A percentile compares a stretch with the other conserved stretches of the same genome.
phyloP scores from a whole-genome alignment of 2,329 filamentous ascomycete genomes.

The Zymoseptoria ardabiliae region DNA sequence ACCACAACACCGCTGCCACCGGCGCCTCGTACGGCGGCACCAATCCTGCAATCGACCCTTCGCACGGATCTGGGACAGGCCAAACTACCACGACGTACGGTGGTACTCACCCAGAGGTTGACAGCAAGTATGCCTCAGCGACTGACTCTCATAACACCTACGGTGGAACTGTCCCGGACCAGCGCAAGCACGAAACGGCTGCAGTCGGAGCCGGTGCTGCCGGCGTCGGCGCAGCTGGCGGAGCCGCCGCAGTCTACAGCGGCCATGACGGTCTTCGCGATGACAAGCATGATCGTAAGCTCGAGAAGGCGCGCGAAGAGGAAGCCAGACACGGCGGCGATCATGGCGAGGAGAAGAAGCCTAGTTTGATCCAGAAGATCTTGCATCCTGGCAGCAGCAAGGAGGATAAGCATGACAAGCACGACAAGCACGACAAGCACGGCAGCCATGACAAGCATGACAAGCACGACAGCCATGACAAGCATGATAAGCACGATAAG shows the following conservation, averaged over 20 bases:
- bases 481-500: neutral
- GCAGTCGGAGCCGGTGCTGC: slow-evolving; percentile 3
- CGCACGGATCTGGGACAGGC: neutral
- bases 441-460: neutral
- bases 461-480: neutral
- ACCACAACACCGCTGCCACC: slow-evolving; percentile 17
- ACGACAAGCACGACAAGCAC: neutral
- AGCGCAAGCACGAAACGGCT: slow-evolving; percentile 29
- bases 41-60: neutral
- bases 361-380: slow-evolving; percentile 22
- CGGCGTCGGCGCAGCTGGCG: slow-evolving; percentile 1
- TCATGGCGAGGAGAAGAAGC: slow-evolving; percentile 32
- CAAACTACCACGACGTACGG: neutral
- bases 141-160: slow-evolving; percentile 9
- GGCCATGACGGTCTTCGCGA: neutral
- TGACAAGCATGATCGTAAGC: slow-evolving; percentile 18
- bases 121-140: slow-evolving; percentile 20
- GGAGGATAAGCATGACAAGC: slow-evolving; percentile 8
- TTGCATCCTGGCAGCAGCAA: slow-evolving; percentile 22
- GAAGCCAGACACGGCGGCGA: slow-evolving; percentile 18
- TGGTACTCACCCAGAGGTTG: slow-evolving; percentile 4
- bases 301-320: slow-evolving; percentile 25
- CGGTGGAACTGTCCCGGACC: slow-evolving; percentile 13
- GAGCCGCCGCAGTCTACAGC: neutral
- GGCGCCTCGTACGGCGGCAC: neutral